Percentiles rank a stretch among this genome's conserved stretches.
Conservation (phyloP, 129 eudicot genomes). For the Helichrysum umbraculigerum region DNA sequence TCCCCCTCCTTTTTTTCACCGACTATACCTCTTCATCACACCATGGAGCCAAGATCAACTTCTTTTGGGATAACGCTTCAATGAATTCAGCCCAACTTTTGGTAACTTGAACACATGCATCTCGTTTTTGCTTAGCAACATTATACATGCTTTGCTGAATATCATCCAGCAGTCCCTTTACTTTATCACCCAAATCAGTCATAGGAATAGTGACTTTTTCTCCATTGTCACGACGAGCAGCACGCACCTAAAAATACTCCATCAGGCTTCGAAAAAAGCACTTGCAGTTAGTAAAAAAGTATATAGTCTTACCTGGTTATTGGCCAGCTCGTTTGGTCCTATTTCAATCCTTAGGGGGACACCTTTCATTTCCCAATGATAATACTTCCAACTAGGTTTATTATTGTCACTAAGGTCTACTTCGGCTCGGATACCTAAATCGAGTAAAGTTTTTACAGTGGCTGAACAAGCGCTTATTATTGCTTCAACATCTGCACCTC, state of each 20-base stretch:
- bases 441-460: slow-evolving; percentile 54
- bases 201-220: slow-evolving; percentile 53
- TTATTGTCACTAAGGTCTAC: slow-evolving; percentile 73
- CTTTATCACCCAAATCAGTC: slow-evolving; percentile 50
- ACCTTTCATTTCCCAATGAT: slow-evolving; percentile 88
- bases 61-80: slow-evolving; percentile 55
- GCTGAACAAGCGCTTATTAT: slow-evolving; percentile 63
- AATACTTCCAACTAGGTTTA: slow-evolving; percentile 88
- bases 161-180: slow-evolving; percentile 44
- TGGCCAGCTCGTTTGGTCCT: slow-evolving; percentile 79
- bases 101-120: slow-evolving; percentile 59
- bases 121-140: slow-evolving; percentile 64
- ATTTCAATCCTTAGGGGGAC: slow-evolving; percentile 81
- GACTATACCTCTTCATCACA: slow-evolving; percentile 73
- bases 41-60: slow-evolving; percentile 82
- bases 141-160: slow-evolving; percentile 62
- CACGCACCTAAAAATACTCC: slow-evolving; percentile 54
- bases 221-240: slow-evolving; percentile 64
- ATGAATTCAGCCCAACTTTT: slow-evolving; percentile 72
- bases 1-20: too few species aligned
- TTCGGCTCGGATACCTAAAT: slow-evolving; percentile 66
- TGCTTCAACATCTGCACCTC: slow-evolving; percentile 63
- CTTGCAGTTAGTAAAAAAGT: too few species aligned
- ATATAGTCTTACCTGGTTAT: slow-evolving; percentile 49
- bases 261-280: neutral